Percentiles rank a stretch among this genome's conserved stretches.
These are phyloP conservation scores for Poa annua DNA, from an alignment of 176 grass and related monocot genomes.

Conservation along the genomic window DNA sequence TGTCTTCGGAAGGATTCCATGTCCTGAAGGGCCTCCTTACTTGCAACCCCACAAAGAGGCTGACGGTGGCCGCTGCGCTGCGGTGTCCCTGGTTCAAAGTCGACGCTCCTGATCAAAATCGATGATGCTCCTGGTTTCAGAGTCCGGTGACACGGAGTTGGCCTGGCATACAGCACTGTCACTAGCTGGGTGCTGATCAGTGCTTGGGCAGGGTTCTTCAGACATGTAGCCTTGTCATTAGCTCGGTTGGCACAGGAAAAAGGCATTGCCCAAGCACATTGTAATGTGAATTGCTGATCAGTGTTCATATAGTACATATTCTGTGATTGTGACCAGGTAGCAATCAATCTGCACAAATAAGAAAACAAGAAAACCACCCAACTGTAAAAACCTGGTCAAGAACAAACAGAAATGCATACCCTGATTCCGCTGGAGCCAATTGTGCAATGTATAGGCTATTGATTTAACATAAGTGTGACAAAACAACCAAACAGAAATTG, in stretches of 20 bases:
- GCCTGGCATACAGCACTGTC: background rate
- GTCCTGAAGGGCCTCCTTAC: conserved; percentile 41
- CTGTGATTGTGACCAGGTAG: background rate
- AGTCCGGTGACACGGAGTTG: background rate
- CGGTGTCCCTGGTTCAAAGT: conserved; percentile 40
- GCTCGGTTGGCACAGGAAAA: background rate
- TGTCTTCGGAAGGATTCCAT: conserved; percentile 37
- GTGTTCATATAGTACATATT: background rate
- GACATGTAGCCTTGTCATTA: background rate
- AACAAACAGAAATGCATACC: background rate
- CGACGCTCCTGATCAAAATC: background rate
- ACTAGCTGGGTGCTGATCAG: background rate
- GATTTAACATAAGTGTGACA: background rate
- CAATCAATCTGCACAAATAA: background rate
- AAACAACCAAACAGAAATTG: background rate
- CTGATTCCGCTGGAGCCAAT: background rate
- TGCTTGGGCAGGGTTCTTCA: background rate
- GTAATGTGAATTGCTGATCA: background rate
- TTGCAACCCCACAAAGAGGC: conserved; percentile 43
- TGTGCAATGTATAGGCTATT: background rate
- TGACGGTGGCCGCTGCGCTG: conserved; percentile 34
- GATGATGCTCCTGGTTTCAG: background rate
- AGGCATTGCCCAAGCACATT: background rate
- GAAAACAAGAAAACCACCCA: background rate
- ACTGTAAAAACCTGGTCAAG: background rate